Base-by-base conservation (phyloP, 331 rosid genomes). In the Stylosanthes scabra region DNA sequence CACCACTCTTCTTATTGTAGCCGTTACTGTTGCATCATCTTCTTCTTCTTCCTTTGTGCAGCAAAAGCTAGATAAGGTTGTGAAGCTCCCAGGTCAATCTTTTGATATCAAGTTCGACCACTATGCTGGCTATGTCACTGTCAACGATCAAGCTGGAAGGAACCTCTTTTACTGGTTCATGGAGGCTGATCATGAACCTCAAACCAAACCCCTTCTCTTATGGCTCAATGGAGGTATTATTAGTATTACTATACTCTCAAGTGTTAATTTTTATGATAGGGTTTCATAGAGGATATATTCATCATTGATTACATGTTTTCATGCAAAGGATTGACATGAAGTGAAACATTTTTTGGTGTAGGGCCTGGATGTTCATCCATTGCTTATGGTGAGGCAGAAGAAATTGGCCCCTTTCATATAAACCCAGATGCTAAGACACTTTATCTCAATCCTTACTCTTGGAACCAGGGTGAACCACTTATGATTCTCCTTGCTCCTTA, bases 321-420 rank as follows among this genome's bases (percentile, higher is more conserved):
- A 31, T 31, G 37, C 37, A 31, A 31, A n/a, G 9, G 60, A 50
- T 61, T 31, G 69, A 37, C 9, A 60, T 27, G 62, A 61, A 34
- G 49, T 27, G 62, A 61, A 34, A 39, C 37, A 39, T 64, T 7
- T 41, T 56, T 52, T 77, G 39, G 5, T 3, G 69, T 59, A 92
- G 97, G 97, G 34, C 98, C 98, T 73, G 98, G 98, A 49, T 93
- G 98, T 78, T 93, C 98, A 28, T 93, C 97, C 52, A 87, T 91
- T 77, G 98, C 93, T 70, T 91, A n/a, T 27, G 97, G 98, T 2
- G 86, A 86, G 77, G 90, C 98, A 20, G 98, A 93, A 81, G 98
- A 93, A 83, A 79, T 91, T 73, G 97, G 98, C 8, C 97, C 98
- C 34, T 89, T 93, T 77, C 93, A 89, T 74, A 86, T 91, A 54